Evolutionary conservation across 1,139 yeast genomes (phyloP), one percentile per base, ranked within the genome.

Genomic region (Yamadazyma triangularis): DNA sequence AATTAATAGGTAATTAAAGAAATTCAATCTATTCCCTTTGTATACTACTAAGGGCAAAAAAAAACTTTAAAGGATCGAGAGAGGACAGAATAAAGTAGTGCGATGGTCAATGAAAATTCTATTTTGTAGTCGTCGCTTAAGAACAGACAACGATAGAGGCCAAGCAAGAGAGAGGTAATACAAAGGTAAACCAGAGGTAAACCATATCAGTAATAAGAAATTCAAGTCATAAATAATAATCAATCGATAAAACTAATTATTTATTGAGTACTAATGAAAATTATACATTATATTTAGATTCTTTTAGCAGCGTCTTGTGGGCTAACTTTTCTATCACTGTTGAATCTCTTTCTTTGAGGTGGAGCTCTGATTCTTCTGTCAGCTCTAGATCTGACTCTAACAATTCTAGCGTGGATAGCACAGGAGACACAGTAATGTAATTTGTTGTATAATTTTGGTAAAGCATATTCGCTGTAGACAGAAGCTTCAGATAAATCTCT

Each of bases 361-460:
- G 98, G 97, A 70, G 97, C 67, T 83, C 99, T 89, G 76, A 85
- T 73, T 76, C 93, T 89, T 81, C 99, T 93, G 78, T 89, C 95
- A 57, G 82, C 77, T 79, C 97, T 85, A 53, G 98, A 91, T 80
- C 99, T 93, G 58, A 91, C 99, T 79, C 99, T 93, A 66, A 91
- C 98, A 60, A 93, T 85, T 87, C 96, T 91, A 71, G 96, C 94
- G 82, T 91, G 99, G 58, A 93, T 89, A 60, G 99, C 99, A 75
- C 99, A 91, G 50, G 98, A 91, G 60, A 91, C 93, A 82, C 99
- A 91, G 93, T 93, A 91, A 84, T 89, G 96, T 71, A 91, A 81
- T 82, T 91, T 91, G 87, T 91, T 86, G 93, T 89, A 91, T 68
- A 93, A 84, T 84, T 91, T 91, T 75, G 99, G 99, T 62, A 91